Evolutionary conservation across 83 land plant species (phyloP).

Genomic region (Isoetes engelmannii): DNA sequence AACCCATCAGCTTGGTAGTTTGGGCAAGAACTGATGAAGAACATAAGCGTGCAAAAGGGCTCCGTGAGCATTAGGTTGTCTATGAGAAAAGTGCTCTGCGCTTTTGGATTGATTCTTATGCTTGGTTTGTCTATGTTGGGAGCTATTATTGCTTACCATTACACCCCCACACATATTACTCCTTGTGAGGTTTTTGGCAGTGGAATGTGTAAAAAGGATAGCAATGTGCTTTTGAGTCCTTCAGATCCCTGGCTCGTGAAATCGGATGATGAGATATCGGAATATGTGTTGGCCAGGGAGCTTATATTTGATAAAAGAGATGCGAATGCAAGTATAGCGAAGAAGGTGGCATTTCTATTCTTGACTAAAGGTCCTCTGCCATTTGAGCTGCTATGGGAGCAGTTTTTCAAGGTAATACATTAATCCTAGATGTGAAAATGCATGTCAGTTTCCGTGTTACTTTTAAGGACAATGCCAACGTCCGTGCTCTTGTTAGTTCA

Average conservation of each 20-base stretch:
- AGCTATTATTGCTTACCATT: conserved; percentile 1
- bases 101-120: neutral
- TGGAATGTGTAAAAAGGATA: neutral
- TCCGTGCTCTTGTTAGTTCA: no score
- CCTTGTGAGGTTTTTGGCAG: conserved; percentile 2
- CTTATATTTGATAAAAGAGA: no score
- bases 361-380: conserved; percentile 30
- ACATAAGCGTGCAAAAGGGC: neutral
- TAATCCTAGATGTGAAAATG: no score
- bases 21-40: no score
- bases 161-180: neutral
- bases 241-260: no score
- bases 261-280: no score
- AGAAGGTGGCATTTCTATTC: conserved; percentile 32
- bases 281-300: no score
- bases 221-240: no score
- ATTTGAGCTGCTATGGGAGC: conserved; percentile 28
- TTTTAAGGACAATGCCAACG: no score
- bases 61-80: neutral
- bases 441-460: no score
- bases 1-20: no score
- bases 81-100: neutral
- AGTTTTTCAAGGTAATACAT: conserved; percentile 21
- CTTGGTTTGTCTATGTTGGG: neutral
- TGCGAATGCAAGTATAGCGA: no score